phyloP scores from a whole-genome alignment of 495 filamentous ascomycete species.

The Mycothermus thermophilus region DNA sequence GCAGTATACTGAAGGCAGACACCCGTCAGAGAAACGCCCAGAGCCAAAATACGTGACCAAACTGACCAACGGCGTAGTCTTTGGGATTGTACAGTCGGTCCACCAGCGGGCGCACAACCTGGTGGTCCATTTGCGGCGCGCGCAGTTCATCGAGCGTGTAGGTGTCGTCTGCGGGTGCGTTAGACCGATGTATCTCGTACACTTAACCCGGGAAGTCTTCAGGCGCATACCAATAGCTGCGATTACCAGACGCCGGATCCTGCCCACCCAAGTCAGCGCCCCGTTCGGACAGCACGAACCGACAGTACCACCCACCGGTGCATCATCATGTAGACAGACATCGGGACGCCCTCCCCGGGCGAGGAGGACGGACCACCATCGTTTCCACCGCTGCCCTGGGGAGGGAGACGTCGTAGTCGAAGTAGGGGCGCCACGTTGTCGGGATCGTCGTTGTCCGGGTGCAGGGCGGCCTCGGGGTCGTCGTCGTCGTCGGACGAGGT shows the following conservation, averaged over 20 bases:
- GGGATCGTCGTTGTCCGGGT: conserved; percentile 5
- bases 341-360: conserved; percentile 3
- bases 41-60: no score
- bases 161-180: conserved; percentile 35
- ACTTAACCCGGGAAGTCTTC: no score
- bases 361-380: conserved; percentile 4
- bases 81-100: conserved; percentile 43
- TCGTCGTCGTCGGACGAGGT: conserved; percentile 12
- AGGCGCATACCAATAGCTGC: conserved; percentile 15
- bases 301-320: conserved; percentile 24
- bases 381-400: conserved; percentile 2
- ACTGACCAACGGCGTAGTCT: conserved; percentile 43
- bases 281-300: no score
- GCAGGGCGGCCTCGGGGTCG: conserved; percentile 12
- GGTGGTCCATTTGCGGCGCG: conserved; percentile 42
- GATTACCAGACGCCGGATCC: conserved; percentile 18
- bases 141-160: conserved; percentile 47
- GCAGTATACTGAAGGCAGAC: conserved; percentile 48
- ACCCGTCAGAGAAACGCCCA: no score
- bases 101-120: conserved; percentile 45
- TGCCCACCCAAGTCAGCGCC: conserved; percentile 18
- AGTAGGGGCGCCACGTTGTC: conserved; percentile 12
- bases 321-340: conserved; percentile 35
- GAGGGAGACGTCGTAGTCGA: conserved; percentile 6
- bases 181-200: no score